Evolutionary conservation across 495 filamentous ascomycete genomes (phyloP).

Genomic region (Parathielavia hyrcaniae): DNA sequence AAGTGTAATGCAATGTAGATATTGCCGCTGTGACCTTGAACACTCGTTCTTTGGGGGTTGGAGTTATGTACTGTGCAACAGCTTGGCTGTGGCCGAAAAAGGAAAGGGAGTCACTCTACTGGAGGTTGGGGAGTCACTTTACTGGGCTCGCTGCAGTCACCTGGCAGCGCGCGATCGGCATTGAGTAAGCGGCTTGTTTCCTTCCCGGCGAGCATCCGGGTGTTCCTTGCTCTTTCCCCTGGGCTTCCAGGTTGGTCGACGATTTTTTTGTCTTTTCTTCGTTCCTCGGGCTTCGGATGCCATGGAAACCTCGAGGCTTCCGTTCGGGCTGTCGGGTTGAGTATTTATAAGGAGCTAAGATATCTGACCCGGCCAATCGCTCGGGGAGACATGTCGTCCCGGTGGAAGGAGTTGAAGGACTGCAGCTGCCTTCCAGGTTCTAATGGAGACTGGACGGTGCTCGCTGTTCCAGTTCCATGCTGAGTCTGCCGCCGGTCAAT

Average conservation of each 20-base stretch:
- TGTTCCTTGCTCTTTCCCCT: not conserved
- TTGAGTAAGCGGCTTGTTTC: not conserved
- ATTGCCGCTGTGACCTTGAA: too few relatives aligned
- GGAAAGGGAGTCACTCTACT: too few relatives aligned
- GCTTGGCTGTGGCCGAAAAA: too few relatives aligned
- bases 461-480: too few relatives aligned
- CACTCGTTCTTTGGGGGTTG: too few relatives aligned
- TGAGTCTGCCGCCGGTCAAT: too few relatives aligned
- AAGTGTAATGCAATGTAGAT: too few relatives aligned
- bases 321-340: not conserved
- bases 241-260: not conserved
- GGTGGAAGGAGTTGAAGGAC: not conserved
- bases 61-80: too few relatives aligned
- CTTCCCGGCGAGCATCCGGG: not conserved
- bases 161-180: not conserved
- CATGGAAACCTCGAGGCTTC: not conserved
- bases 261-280: not conserved
- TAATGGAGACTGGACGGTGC: too few relatives aligned
- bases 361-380: not conserved
- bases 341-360: not conserved
- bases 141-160: too few relatives aligned
- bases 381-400: not conserved
- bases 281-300: not conserved
- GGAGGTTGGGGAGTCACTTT: too few relatives aligned
- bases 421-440: not conserved